Evolutionary conservation across 805 yeast species (phyloP), one percentile per base, ranked within the genome.

Genomic region (Yamadazyma tumulicola): DNA sequence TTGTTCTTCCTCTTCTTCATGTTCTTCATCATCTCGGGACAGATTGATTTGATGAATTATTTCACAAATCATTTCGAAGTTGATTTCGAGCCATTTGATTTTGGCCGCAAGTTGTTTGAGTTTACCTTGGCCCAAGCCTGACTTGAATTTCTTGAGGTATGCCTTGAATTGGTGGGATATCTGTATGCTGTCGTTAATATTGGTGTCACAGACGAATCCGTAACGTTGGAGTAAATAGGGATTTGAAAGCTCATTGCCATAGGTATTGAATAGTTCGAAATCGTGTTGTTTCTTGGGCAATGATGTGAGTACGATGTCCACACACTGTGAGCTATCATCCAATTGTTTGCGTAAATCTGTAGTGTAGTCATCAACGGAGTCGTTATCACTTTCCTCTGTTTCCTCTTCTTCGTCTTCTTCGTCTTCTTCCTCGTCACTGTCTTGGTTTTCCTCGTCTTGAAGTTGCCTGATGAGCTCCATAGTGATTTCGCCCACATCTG

Each of bases 251-350:
- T 79, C 81, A 38, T 64, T 59, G 0, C 96, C 97, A 48, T 88
- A 89, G 0, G 93, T 79, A 58, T 86, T 88, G 64, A 79, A 85
- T 10, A 91, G 50, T 50, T 91, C 96, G 38, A 45, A 51, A 4
- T 47, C 42, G 9, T 64, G 54, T 6, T 77, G 75, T 21, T 59
- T 51, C 1, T 48, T 32, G 0, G 85, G 74, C 1, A 57, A 51
- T 10, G 52, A 54, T 13, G 67, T 62, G 2, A 81, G 49, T 0
- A 75, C 67, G 10, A 88, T 76, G 47, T 87, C 96, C 47, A 95
- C 85, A 43, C 88, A 80, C 38, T 75, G 59, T 19, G 65, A 48
- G 16, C 57, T 49, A 32, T 66, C 69, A 2, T 55, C 32, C 13
- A 66, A 50, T 25, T 60, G 61, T 10, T 31, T 29, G 22, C 23